phyloP scores from a whole-genome alignment of 2,329 filamentous ascomycete genomes.

The Fonsecaea erecta region DNA sequence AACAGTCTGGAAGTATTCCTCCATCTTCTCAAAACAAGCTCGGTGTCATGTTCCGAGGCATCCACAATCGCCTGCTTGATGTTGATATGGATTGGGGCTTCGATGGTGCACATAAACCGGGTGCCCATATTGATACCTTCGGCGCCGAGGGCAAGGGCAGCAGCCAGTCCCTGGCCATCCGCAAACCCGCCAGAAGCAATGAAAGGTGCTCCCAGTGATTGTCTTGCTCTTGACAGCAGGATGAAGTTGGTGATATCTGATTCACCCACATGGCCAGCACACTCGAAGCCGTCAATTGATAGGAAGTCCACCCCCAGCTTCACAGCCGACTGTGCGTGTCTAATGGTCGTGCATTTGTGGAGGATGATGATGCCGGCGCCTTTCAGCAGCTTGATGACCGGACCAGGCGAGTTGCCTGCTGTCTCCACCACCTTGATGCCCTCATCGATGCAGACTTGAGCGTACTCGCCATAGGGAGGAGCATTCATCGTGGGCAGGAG shows the following conservation, averaged over 20 bases:
- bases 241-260: constrained; percentile 60
- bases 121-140: constrained; percentile 99
- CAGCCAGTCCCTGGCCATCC: constrained; percentile 89
- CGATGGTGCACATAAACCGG: constrained; percentile 93
- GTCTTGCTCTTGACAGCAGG: constrained; percentile 80
- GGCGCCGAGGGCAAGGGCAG: constrained; percentile 85
- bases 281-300: constrained; percentile 97
- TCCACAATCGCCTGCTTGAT: constrained; percentile 93
- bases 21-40: constrained; percentile 86
- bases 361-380: constrained; percentile 76
- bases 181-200: constrained; percentile 96
- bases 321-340: constrained; percentile 86
- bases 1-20: constrained; percentile 88
- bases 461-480: constrained; percentile 90
- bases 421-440: constrained; percentile 91
- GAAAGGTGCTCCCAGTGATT: constrained; percentile 83
- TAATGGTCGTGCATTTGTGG: constrained; percentile 97
- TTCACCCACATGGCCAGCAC: constrained; percentile 70
- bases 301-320: constrained; percentile 97
- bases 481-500: constrained; percentile 87
- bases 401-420: constrained; percentile 85
- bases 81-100: constrained; percentile 88
- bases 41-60: constrained; percentile 87
- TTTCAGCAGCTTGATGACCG: constrained; percentile 88
- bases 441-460: constrained; percentile 90